These are phyloP conservation scores for Ophiostoma fasciatum DNA, from an alignment of 2,329 filamentous ascomycete genomes.

Conservation along the genomic window DNA sequence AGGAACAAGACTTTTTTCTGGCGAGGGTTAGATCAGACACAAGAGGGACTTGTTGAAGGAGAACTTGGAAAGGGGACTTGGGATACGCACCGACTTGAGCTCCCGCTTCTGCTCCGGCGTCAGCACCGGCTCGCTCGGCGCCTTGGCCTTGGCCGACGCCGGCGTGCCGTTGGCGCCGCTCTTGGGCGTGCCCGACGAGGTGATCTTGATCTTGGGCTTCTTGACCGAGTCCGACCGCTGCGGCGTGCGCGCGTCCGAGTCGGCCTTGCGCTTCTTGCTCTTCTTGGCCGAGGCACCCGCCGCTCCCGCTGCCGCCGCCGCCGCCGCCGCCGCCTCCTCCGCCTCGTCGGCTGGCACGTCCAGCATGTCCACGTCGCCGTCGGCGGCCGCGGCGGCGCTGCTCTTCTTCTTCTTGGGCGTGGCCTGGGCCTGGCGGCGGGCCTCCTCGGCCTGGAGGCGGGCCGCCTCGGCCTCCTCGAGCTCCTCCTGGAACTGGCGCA, in stretches of 20 bases:
- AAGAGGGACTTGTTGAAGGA: too few relatives aligned
- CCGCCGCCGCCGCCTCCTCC: conserved; percentile 26
- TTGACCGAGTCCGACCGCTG: conserved; percentile 44
- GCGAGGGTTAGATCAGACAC: conserved; percentile 4
- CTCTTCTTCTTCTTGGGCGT: conserved; percentile 32
- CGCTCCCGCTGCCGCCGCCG: conserved; percentile 25
- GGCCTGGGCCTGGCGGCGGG: conserved; percentile 2
- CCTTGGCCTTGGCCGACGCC: conserved; percentile 26
- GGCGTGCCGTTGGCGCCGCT: conserved; percentile 26
- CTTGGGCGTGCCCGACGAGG: conserved; percentile 35
- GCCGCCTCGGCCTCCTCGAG: conserved; percentile 39
- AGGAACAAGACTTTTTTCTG: conserved; percentile 78
- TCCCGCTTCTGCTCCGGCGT: conserved; percentile 40
- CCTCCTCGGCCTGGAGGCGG: conserved; percentile 24
- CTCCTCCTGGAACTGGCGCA: conserved; percentile 55
- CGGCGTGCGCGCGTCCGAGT: conserved; percentile 36
- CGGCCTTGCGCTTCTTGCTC: conserved; percentile 75
- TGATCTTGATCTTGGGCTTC: conserved; percentile 54
- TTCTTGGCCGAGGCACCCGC: conserved; percentile 25
- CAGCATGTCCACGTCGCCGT: conserved; percentile 46
- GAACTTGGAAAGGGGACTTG: too few relatives aligned
- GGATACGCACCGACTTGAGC: conserved; percentile 44
- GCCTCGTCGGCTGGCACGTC: conserved; percentile 36
- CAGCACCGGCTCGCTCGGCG: conserved; percentile 43
- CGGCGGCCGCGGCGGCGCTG: conserved; percentile 37